phyloP scores from a whole-genome alignment of 192 early-diverging fungal genomes.

The Powellomyces hirtus region DNA sequence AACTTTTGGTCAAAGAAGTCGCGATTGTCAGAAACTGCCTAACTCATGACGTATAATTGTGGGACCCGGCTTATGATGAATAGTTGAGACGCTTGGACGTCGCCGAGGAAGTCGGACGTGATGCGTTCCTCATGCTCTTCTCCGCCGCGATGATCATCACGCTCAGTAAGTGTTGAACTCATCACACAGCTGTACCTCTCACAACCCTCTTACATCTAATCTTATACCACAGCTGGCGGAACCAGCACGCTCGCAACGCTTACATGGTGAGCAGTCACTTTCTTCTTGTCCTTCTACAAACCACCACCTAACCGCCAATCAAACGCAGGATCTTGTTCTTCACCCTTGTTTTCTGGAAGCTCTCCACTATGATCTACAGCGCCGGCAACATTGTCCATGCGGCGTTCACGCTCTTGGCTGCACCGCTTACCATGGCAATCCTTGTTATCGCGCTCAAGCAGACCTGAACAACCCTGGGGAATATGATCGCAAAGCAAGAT shows the following conservation, averaged over 20 bases:
- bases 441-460: slow-evolving; percentile 6
- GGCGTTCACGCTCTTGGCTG: not conserved
- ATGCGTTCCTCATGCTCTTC: slow-evolving; percentile 17
- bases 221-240: not conserved
- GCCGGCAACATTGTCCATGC: not conserved
- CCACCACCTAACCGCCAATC: not conserved
- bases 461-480: too few species aligned
- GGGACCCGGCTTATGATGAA: too few species aligned
- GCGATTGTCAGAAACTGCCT: too few species aligned
- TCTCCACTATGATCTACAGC: not conserved
- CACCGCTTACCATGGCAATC: not conserved
- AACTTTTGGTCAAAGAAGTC: too few species aligned
- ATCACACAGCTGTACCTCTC: not conserved
- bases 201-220: not conserved
- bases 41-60: too few species aligned
- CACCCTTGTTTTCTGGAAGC: slow-evolving; percentile 1
- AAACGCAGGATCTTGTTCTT: slow-evolving; percentile 8
- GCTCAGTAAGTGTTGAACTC: not conserved
- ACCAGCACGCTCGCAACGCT: not conserved
- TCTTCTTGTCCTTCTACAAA: not conserved
- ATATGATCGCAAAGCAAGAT: too few species aligned
- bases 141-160: slow-evolving; percentile 6
- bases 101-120: not conserved
- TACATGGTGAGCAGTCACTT: not conserved
- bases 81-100: not conserved